phyloP scores from a whole-genome alignment of 495 filamentous ascomycete genomes.

The Chaetomium fimeti region DNA sequence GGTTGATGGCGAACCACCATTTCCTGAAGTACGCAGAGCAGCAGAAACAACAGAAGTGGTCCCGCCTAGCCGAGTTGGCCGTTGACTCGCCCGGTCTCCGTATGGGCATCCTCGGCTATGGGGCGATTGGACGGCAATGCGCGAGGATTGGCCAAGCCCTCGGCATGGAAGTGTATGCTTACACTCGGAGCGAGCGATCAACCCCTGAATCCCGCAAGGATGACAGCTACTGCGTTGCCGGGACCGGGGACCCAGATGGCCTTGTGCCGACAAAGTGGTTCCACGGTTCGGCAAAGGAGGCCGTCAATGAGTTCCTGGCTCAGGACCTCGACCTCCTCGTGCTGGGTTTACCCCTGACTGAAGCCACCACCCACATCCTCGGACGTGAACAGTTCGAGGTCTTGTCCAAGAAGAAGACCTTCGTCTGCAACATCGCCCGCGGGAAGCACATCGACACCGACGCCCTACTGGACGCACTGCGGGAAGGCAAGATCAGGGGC shows the following conservation, averaged over 20 bases:
- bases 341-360: slow-evolving; percentile 71
- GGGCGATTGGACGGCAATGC: slow-evolving; percentile 63
- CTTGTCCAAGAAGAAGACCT: slow-evolving; percentile 57
- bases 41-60: slow-evolving; percentile 21
- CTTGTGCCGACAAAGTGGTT: slow-evolving; percentile 70
- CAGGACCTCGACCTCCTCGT: slow-evolving; percentile 74
- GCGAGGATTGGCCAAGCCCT: slow-evolving; percentile 66
- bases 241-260: slow-evolving; percentile 76
- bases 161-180: slow-evolving; percentile 80
- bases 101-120: slow-evolving; percentile 47
- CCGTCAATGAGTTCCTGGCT: slow-evolving; percentile 62
- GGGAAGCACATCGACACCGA: slow-evolving; percentile 70
- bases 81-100: slow-evolving; percentile 37
- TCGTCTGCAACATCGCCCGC: slow-evolving; percentile 71
- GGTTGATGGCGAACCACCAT: slow-evolving; percentile 37
- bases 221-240: slow-evolving; percentile 66
- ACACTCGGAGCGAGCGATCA: slow-evolving; percentile 63
- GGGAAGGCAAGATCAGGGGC: slow-evolving; percentile 60
- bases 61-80: slow-evolving; percentile 12
- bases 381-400: slow-evolving; percentile 64
- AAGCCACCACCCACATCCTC: slow-evolving; percentile 62
- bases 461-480: slow-evolving; percentile 63
- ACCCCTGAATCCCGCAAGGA: slow-evolving; percentile 59
- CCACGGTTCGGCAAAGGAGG: slow-evolving; percentile 59
- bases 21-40: slow-evolving; percentile 29